Evolutionary conservation across 1,284 basidiomycete genomes (phyloP).

Genomic region (Cryptococcus wingfieldii): DNA sequence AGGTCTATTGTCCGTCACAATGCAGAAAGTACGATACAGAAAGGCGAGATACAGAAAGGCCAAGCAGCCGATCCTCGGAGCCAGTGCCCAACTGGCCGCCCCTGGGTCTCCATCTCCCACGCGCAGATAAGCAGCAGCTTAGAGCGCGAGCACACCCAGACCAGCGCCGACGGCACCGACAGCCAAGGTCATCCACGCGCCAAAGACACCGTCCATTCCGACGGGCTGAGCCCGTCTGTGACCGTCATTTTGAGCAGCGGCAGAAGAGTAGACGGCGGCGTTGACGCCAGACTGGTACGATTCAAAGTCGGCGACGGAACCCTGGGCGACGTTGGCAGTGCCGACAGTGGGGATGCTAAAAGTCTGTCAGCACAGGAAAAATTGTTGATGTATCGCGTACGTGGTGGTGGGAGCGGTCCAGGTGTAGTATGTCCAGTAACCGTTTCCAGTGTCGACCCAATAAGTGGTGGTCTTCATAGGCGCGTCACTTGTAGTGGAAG

Average conservation of each 20-base stretch:
- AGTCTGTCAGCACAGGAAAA: background rate
- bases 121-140: background rate
- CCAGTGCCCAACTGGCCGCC: background rate
- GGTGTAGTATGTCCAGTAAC: constrained; percentile 23
- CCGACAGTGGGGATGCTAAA: constrained; percentile 22
- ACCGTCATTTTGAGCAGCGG: constrained; percentile 1
- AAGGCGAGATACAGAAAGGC: background rate
- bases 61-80: background rate
- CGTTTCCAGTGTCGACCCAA: constrained; percentile 31
- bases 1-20: background rate
- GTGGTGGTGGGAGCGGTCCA: constrained; percentile 34
- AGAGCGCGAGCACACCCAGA: constrained; percentile 14
- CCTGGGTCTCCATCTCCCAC: background rate
- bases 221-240: constrained; percentile 1
- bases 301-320: constrained; percentile 28
- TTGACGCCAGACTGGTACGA: constrained; percentile 32
- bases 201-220: constrained; percentile 2
- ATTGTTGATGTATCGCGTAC: constrained; percentile 8
- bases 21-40: background rate
- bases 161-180: constrained; percentile 22
- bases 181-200: constrained; percentile 15
- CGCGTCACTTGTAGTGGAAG: constrained; percentile 9
- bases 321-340: constrained; percentile 32
- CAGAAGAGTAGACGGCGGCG: constrained; percentile 24
- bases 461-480: constrained; percentile 37